Evolutionary conservation across 2,329 filamentous ascomycete genomes (phyloP).

Genomic region (Huntiella moniliformis): DNA sequence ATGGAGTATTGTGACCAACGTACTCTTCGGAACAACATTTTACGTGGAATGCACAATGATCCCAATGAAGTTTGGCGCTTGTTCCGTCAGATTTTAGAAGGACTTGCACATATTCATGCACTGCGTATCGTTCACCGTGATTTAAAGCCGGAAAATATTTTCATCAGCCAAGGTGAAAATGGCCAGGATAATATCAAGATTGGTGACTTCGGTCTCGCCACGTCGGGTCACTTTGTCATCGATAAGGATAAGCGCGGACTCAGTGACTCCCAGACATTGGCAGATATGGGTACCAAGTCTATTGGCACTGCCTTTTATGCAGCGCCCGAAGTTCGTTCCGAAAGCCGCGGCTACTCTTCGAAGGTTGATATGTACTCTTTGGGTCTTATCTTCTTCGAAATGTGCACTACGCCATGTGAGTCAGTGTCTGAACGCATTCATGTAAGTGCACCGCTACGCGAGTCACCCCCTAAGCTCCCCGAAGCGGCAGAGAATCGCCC

Average conservation of each 20-base stretch:
- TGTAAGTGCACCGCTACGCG: constrained; percentile 49
- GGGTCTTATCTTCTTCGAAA: constrained; percentile 96
- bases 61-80: constrained; percentile 71
- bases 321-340: constrained; percentile 73
- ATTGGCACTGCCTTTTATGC: constrained; percentile 76
- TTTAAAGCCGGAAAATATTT: constrained; percentile 92
- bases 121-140: constrained; percentile 89
- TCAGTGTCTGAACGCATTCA: constrained; percentile 44
- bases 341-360: constrained; percentile 61
- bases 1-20: constrained; percentile 98
- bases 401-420: constrained; percentile 57
- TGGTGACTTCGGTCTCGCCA: constrained; percentile 89
- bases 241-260: constrained; percentile 37
- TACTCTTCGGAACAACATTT: constrained; percentile 78
- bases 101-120: constrained; percentile 73
- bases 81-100: constrained; percentile 80
- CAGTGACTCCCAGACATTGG: constrained; percentile 15
- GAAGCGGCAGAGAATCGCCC: constrained; percentile 43
- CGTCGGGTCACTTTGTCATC: constrained; percentile 57
- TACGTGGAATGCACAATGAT: constrained; percentile 53
- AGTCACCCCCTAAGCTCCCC: constrained; percentile 50
- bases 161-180: constrained; percentile 53
- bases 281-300: constrained; percentile 48
- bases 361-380: constrained; percentile 99
- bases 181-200: constrained; percentile 80